Evolutionary conservation across 768 basidiomycete species (phyloP), one percentile per base, ranked within the genome.

Genomic region (Mycena amicta): DNA sequence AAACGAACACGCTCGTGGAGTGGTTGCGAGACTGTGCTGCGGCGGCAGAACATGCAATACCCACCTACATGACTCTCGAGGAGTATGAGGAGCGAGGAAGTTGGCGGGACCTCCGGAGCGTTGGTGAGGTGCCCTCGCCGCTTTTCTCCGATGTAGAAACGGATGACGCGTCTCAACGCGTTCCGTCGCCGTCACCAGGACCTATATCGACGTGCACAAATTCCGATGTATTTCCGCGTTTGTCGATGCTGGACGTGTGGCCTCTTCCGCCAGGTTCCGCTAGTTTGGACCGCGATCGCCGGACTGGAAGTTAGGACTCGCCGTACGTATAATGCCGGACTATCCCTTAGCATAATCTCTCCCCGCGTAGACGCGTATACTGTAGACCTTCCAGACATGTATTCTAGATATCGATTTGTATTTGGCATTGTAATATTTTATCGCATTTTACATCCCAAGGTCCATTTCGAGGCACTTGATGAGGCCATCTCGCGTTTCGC

Each of bases 401-500:
- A 60, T 60, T 50, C 31, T 64, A 64, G 62, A 62, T 50, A 50
- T 58, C 56, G 62, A 60, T 64, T 64, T 64, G 59, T 64, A 60
- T 64, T 43, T 45, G 56, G 57, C 59, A 55, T 43, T 39, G 27
- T 56, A 57, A 11, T 20, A 49, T 23, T 26, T 8, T 4, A 49
- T 28, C 5, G 47, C 22, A 12, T 49, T n/a, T n/a, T n/a, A 49
- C 26, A 49, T 26, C 8, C 47, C 25, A 5, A 49, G 27, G 12
- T 25, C 22, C 47, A 49, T 26, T 26, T 89, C 84, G 40, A 93
- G 70, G 67, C 90, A 92, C 69, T 91, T 91, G 54, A 81, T 77
- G 53, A 94, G 70, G 65, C 84, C 74, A 49, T 83, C 65, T 30
- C 72, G 73, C 3, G 75, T 77, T 63, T 86, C 82, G 3, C 86